A percentile compares a stretch with the other conserved stretches of the same genome.
Evolutionary conservation across 2,329 filamentous ascomycete genomes (phyloP).

Genomic region (Pleurostoma richardsiae): DNA sequence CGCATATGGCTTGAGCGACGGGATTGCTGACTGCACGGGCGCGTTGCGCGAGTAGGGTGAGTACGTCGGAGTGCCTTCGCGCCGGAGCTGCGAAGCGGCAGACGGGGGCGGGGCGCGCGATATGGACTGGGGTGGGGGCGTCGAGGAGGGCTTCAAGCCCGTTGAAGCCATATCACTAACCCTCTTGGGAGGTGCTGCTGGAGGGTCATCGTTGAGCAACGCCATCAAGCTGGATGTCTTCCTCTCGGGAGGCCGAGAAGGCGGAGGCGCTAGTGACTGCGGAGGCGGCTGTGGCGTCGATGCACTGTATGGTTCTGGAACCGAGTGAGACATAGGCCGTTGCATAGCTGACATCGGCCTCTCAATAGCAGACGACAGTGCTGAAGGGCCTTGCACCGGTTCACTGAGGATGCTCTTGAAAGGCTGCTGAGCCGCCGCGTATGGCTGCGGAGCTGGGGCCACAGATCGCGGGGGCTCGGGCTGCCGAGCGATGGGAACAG

Average conservation of each 20-base stretch:
- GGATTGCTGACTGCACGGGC: slow-evolving; percentile 40
- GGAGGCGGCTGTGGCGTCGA: not conserved
- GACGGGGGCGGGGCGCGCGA: slow-evolving; percentile 33
- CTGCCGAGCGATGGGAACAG: slow-evolving; percentile 29
- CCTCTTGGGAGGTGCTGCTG: slow-evolving; percentile 35
- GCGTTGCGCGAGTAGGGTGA: slow-evolving; percentile 38
- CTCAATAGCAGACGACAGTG: slow-evolving; percentile 28
- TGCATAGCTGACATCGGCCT: slow-evolving; percentile 32
- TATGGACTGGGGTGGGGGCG: slow-evolving; percentile 44
- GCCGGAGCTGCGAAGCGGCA: slow-evolving; percentile 39
- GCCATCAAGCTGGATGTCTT: slow-evolving; percentile 62
- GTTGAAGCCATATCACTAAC: slow-evolving; percentile 39
- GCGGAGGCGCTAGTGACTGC: slow-evolving; percentile 17
- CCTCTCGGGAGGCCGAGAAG: slow-evolving; percentile 36
- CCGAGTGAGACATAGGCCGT: slow-evolving; percentile 21
- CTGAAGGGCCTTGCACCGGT: slow-evolving; percentile 24
- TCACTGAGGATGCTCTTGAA: slow-evolving; percentile 19
- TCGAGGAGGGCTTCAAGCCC: slow-evolving; percentile 37
- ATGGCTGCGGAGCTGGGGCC: slow-evolving; percentile 24
- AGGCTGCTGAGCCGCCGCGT: slow-evolving; percentile 26
- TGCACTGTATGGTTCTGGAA: slow-evolving; percentile 14
- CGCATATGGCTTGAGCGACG: slow-evolving; percentile 44
- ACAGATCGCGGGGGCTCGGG: slow-evolving; percentile 37
- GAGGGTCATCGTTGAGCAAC: slow-evolving; percentile 56
- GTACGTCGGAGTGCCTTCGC: slow-evolving; percentile 40